These are phyloP conservation scores for Vanilla planifolia DNA, from an alignment of 106 monocot species.

Conservation along the genomic window DNA sequence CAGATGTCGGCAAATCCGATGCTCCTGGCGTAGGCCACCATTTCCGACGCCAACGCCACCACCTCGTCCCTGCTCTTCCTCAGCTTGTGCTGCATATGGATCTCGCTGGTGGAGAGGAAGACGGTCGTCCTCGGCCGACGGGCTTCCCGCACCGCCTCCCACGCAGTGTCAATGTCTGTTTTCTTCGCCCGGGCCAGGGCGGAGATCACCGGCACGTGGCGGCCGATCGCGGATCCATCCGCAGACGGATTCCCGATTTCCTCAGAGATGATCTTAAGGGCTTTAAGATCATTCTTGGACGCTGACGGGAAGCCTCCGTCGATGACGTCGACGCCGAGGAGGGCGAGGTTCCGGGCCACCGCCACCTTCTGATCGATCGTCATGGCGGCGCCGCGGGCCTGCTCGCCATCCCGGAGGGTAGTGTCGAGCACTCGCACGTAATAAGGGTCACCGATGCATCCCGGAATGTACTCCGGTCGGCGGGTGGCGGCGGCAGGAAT, in stretches of 20 bases:
- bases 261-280: slow-evolving; percentile 28
- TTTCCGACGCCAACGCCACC: slow-evolving; percentile 29
- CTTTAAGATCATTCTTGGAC: slow-evolving; percentile 42
- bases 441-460: slow-evolving; percentile 33
- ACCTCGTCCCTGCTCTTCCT: slow-evolving; percentile 51
- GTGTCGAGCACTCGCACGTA: slow-evolving; percentile 56
- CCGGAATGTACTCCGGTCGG: slow-evolving; percentile 25
- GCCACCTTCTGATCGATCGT: slow-evolving; percentile 40
- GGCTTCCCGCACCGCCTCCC: slow-evolving; percentile 46
- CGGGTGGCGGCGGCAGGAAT: slow-evolving; percentile 3
- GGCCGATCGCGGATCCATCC: slow-evolving; percentile 6
- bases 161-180: slow-evolving; percentile 37
- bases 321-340: slow-evolving; percentile 51
- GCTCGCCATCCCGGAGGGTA: slow-evolving; percentile 21
- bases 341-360: slow-evolving; percentile 35
- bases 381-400: slow-evolving; percentile 61
- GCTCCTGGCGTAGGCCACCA: slow-evolving; percentile 42
- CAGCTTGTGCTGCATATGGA: slow-evolving; percentile 47
- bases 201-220: slow-evolving; percentile 42
- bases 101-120: slow-evolving; percentile 47
- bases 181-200: slow-evolving; percentile 35
- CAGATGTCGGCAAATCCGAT: slow-evolving; percentile 40
- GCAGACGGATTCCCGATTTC: slow-evolving; percentile 28
- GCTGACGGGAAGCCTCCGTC: slow-evolving; percentile 54
- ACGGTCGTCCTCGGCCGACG: slow-evolving; percentile 27